These are phyloP conservation scores for Komagataella populi DNA, from an alignment of 805 yeast genomes.

Conservation along the genomic window DNA sequence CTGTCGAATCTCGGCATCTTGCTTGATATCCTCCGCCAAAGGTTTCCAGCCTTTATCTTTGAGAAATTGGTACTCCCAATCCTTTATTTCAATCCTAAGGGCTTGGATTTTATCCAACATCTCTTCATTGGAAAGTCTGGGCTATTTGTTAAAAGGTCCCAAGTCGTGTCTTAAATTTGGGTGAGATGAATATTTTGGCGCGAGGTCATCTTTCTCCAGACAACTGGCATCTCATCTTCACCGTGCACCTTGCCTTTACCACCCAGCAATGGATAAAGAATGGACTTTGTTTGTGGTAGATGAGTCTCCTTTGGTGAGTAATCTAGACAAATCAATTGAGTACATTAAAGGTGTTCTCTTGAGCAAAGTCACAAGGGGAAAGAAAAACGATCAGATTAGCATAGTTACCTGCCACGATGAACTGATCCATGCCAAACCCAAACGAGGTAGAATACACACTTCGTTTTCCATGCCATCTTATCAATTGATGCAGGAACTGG, in stretches of 20 bases:
- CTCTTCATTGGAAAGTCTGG: not conserved
- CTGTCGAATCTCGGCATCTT: not conserved
- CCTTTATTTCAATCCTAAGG: not conserved
- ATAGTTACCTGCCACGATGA: slow-evolving; percentile 12
- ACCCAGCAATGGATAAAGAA: slow-evolving; percentile 8
- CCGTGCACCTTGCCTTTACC: not conserved
- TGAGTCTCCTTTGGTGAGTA: slow-evolving; percentile 27
- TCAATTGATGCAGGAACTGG: slow-evolving; percentile 6
- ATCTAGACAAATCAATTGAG: slow-evolving; percentile 22
- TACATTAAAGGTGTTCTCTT: slow-evolving; percentile 28
- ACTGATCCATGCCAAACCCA: slow-evolving; percentile 10
- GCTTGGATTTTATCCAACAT: not conserved
- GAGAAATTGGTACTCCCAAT: not conserved
- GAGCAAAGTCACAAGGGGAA: slow-evolving; percentile 12
- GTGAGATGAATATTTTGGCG: not conserved
- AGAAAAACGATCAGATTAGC: slow-evolving; percentile 13
- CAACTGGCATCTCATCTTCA: not conserved
- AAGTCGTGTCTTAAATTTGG: not conserved
- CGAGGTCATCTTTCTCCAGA: not conserved
- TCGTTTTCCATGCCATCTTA: slow-evolving; percentile 9
- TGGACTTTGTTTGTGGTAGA: slow-evolving; percentile 30
- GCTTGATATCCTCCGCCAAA: not conserved
- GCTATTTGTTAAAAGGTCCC: not conserved
- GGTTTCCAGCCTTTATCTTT: not conserved
- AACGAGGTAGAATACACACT: slow-evolving; percentile 7